Base-by-base conservation (phyloP, 2,329 filamentous ascomycete species). In the Fusarium beomiforme region DNA sequence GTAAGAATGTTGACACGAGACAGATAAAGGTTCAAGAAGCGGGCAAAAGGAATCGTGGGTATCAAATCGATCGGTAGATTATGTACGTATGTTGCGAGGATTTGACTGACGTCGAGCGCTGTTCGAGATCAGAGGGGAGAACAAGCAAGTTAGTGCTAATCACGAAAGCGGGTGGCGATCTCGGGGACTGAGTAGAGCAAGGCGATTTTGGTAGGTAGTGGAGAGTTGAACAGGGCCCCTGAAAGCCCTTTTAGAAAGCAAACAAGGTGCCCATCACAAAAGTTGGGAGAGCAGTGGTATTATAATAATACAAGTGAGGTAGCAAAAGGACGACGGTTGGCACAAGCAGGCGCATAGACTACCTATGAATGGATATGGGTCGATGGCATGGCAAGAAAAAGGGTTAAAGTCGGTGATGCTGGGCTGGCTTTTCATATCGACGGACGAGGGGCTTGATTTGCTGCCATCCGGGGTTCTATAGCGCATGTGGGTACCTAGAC, bases 371-470 rank as follows among this genome's bases (percentile, higher is more conserved):
- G n/a, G 11, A 65, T 70, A 75, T 76, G 74, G 74, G 74, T 64
- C 72, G 74, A 76, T 76, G 72, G 73, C 63, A 51, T 36, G 47
- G 46, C 46, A 75, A 64, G 71, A n/a, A 67, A 70, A 67, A 72
- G 72, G 72, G 66, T 64, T 63, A 73, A 46, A 70, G 74, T 76
- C 71, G 62, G 74, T 74, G 74, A 74, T 76, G 72, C 75, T 76
- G 70, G 73, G 72, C 41, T 63, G 61, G 64, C 64, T 65, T 74
- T 73, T 69, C 72, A 70, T 76, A 61, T 59, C 60, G 64, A 67
- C 64, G 71, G 71, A 74, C 73, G 66, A 72, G 64, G 59, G 64
- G 64, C 34, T 64, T 72, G 68, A 73, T 73, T 76, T 75, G 73
- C 72, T 74, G 66, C 59, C 57, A 59, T 53, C 69, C 37, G 56